Evolutionary conservation across 2,329 filamentous ascomycete genomes (phyloP).

Genomic region (Colletotrichum theobromicola): DNA sequence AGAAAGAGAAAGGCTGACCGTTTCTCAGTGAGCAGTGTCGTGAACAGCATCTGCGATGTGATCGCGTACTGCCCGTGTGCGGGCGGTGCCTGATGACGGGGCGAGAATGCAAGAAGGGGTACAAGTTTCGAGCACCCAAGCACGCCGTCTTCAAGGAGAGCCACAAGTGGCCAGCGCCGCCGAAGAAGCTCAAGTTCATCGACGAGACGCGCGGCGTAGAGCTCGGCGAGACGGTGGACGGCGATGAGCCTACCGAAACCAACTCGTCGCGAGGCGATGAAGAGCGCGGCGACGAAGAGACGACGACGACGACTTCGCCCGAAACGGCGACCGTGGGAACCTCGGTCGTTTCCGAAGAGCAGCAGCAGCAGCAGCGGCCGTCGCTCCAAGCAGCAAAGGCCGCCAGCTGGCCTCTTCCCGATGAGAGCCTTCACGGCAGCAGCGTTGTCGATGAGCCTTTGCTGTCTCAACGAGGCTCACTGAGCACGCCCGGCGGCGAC

Average conservation of each 20-base stretch:
- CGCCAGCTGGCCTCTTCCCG: conserved; percentile 12
- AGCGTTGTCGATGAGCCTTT: neutral
- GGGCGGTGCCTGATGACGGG: conserved; percentile 21
- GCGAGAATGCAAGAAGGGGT: conserved; percentile 22
- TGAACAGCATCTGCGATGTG: conserved; percentile 53
- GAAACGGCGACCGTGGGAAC: neutral
- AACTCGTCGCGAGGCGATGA: neutral
- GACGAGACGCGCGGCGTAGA: conserved; percentile 16
- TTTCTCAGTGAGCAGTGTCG: conserved; percentile 47
- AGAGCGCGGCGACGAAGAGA: neutral
- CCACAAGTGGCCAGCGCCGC: conserved; percentile 19
- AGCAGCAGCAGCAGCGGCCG: neutral
- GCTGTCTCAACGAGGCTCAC: neutral
- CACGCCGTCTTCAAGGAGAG: conserved; percentile 18
- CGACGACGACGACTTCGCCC: neutral
- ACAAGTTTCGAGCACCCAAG: conserved; percentile 22
- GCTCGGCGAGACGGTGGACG: conserved; percentile 8
- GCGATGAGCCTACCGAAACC: neutral
- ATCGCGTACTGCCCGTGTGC: conserved; percentile 21
- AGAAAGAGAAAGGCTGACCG: neutral
- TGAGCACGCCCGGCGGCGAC: neutral
- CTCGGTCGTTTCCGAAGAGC: neutral
- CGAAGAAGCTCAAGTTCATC: conserved; percentile 19
- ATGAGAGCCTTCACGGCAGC: neutral
- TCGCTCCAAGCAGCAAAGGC: conserved; percentile 7